A percentile compares a stretch with the other conserved stretches of the same genome.
Conservation (phyloP, 2,329 filamentous ascomycete genomes). For the Emmonsiellopsis sp. region DNA sequence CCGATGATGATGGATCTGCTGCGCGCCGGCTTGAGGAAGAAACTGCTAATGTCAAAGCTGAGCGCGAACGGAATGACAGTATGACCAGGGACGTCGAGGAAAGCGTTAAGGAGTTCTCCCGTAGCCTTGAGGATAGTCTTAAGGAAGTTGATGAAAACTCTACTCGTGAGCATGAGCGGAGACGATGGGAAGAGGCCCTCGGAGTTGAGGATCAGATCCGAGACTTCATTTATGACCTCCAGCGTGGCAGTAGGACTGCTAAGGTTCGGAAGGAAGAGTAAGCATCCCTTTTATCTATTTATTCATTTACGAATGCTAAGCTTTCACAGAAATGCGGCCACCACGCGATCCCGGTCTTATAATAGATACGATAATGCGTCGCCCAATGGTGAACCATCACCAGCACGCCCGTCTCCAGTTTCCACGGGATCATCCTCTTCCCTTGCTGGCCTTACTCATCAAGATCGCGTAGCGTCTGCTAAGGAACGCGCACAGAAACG, state of each 20-base stretch:
- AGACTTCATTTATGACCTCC: slow-evolving; percentile 95
- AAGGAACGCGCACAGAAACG: slow-evolving; percentile 94
- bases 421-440: slow-evolving; percentile 55
- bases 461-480: slow-evolving; percentile 91
- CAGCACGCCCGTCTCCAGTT: slow-evolving; percentile 35
- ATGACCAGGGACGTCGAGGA: slow-evolving; percentile 98
- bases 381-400: slow-evolving; percentile 27
- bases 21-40: slow-evolving; percentile 85
- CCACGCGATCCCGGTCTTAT: slow-evolving; percentile 42
- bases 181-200: slow-evolving; percentile 90
- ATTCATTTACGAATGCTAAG: slow-evolving; percentile 3
- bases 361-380: slow-evolving; percentile 46
- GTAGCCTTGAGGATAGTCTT: slow-evolving; percentile 74
- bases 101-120: slow-evolving; percentile 80
- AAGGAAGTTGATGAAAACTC: slow-evolving; percentile 70
- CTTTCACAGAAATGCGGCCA: slow-evolving; percentile 18
- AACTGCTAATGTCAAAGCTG: slow-evolving; percentile 66
- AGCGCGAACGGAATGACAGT: slow-evolving; percentile 87
- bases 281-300: slow-evolving; percentile 16
- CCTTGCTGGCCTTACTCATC: slow-evolving; percentile 76
- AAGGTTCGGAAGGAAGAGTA: slow-evolving; percentile 57
- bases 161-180: slow-evolving; percentile 77
- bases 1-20: slow-evolving; percentile 64
- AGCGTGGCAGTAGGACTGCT: slow-evolving; percentile 71
- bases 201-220: slow-evolving; percentile 95